phyloP scores from a whole-genome alignment of 208 protist species.

The Phytomonas francai region DNA sequence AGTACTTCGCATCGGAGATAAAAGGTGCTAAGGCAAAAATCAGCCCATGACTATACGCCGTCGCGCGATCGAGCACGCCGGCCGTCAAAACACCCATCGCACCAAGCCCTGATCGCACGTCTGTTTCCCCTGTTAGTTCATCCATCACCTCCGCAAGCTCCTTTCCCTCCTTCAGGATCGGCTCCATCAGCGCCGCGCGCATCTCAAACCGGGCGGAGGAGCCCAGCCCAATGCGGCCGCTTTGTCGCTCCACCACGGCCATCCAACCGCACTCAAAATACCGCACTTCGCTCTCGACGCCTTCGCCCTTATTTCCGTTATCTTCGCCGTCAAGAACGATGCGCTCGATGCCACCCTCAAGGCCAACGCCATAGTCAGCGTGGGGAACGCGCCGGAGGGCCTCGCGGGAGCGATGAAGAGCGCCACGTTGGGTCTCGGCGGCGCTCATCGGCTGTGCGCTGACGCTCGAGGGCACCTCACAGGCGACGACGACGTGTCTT shows the following conservation, averaged over 20 bases:
- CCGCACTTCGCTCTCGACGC: too few species aligned
- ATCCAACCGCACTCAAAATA: conserved; percentile 88
- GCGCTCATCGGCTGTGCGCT: conserved; percentile 66
- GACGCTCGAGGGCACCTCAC: conserved; percentile 43
- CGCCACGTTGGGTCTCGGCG: conserved; percentile 54
- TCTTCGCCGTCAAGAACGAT: too few species aligned
- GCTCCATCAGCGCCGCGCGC: conserved; percentile 50
- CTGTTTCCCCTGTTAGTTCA: conserved; percentile 51
- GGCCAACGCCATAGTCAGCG: conserved; percentile 62
- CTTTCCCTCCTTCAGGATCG: conserved; percentile 61
- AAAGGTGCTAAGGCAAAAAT: conserved; percentile 80
- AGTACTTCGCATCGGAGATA: conserved; percentile 61
- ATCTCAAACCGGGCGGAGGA: conserved; percentile 80
- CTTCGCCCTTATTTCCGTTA: too few species aligned
- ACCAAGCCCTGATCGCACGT: conserved; percentile 67
- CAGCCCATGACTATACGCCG: conserved; percentile 63
- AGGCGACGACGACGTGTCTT: conserved; percentile 31
- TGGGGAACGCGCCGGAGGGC: conserved; percentile 35
- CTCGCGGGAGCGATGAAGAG: conserved; percentile 36
- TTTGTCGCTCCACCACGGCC: conserved; percentile 44
- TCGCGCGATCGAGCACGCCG: conserved; percentile 46
- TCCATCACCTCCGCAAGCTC: conserved; percentile 80
- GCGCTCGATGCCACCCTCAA: conserved; percentile 71
- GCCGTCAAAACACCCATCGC: conserved; percentile 79
- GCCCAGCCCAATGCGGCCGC: conserved; percentile 40